Evolutionary conservation across 768 basidiomycete species (phyloP).

Genomic region (Austroboletus festivus): DNA sequence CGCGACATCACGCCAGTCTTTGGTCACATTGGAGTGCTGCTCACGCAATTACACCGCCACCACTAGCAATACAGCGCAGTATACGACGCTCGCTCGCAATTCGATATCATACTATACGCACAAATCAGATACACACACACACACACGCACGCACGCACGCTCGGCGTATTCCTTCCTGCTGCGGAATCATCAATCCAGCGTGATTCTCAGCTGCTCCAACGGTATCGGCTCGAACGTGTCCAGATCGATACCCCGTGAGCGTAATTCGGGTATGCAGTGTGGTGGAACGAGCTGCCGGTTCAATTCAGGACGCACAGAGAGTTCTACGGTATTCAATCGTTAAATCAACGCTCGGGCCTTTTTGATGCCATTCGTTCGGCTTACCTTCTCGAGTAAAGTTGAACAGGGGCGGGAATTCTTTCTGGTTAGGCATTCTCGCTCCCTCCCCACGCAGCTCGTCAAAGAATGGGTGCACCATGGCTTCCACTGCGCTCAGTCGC

Average conservation of each 20-base stretch:
- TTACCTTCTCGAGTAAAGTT: constrained; percentile 94
- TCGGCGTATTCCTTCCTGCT: constrained; percentile 23
- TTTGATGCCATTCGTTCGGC: constrained; percentile 28
- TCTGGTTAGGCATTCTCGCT: constrained; percentile 94
- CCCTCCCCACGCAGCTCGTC: constrained; percentile 91
- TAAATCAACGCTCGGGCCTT: constrained; percentile 1
- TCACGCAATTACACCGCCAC: constrained; percentile 24
- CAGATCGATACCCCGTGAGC: constrained; percentile 79
- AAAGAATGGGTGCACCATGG: constrained; percentile 95
- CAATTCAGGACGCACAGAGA: constrained; percentile 94
- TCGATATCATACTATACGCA: constrained; percentile 37
- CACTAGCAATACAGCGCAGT: constrained; percentile 31
- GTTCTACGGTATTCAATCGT: constrained; percentile 52
- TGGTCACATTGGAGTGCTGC: not conserved
- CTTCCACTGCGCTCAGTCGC: constrained; percentile 84
- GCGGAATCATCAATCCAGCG: constrained; percentile 69
- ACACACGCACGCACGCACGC: constrained; percentile 17
- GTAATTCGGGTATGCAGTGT: constrained; percentile 87
- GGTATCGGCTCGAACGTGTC: constrained; percentile 97
- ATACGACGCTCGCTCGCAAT: constrained; percentile 26
- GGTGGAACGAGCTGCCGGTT: constrained; percentile 88
- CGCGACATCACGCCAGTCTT: constrained; percentile 34
- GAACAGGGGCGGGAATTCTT: constrained; percentile 91
- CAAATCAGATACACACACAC: constrained; percentile 35
- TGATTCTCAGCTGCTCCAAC: constrained; percentile 90